A percentile compares a stretch with the other conserved stretches of the same genome.
phyloP scores from a whole-genome alignment of 2,329 filamentous ascomycete genomes.

The Aureobasidium sp. region DNA sequence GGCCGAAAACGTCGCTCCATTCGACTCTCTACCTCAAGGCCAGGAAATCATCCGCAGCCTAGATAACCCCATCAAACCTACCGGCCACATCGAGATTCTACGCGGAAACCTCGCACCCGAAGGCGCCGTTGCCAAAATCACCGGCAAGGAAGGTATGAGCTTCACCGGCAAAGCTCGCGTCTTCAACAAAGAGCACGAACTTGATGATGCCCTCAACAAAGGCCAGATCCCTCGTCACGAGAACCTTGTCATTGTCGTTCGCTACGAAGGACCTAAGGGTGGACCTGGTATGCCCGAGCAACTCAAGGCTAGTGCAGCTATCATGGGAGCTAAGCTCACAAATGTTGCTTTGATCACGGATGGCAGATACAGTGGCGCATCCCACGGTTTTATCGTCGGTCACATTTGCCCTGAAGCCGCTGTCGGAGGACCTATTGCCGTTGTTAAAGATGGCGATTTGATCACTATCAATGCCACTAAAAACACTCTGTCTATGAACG shows the following conservation, averaged over 20 bases:
- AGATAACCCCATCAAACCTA: slow-evolving; percentile 74
- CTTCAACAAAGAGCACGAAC: slow-evolving; percentile 76
- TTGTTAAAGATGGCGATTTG: slow-evolving; percentile 73
- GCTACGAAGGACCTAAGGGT: slow-evolving; percentile 77
- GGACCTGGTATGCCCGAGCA: slow-evolving; percentile 71
- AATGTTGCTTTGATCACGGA: slow-evolving; percentile 69
- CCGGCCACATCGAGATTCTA: slow-evolving; percentile 83
- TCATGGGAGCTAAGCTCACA: slow-evolving; percentile 67
- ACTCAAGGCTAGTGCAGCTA: slow-evolving; percentile 63
- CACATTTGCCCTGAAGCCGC: slow-evolving; percentile 84
- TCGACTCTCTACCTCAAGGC: slow-evolving; percentile 67
- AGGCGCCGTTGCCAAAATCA: slow-evolving; percentile 92
- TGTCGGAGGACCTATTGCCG: slow-evolving; percentile 74
- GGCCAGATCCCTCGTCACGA: slow-evolving; percentile 66
- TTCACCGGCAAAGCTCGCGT: slow-evolving; percentile 78
- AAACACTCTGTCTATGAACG: slow-evolving; percentile 65
- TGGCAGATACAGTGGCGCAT: slow-evolving; percentile 70
- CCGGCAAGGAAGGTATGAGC: slow-evolving; percentile 79
- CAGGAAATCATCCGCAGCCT: slow-evolving; percentile 80
- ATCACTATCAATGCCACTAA: slow-evolving; percentile 76
- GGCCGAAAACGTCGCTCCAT: slow-evolving; percentile 70
- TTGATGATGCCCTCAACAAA: slow-evolving; percentile 65
- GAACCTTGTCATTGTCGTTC: slow-evolving; percentile 81
- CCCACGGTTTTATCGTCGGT: slow-evolving; percentile 79
- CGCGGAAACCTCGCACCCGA: slow-evolving; percentile 81